Percentiles rank a stretch among this genome's conserved stretches.
phyloP scores from a whole-genome alignment of 164 flowering plant genomes.

The Macadamia integrifolia region DNA sequence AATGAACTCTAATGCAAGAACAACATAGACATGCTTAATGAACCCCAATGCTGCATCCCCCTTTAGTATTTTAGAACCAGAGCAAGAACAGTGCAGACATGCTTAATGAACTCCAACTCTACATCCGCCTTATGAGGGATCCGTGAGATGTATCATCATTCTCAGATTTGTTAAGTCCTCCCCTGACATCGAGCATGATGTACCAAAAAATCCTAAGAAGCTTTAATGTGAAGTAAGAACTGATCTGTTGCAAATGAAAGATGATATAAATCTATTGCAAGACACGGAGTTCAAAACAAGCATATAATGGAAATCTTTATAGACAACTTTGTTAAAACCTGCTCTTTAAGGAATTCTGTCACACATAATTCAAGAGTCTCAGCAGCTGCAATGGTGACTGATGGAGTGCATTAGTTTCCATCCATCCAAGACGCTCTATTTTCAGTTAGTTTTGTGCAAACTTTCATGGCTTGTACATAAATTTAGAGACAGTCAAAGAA shows the following conservation, averaged over 20 bases:
- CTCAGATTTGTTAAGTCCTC: slow-evolving; percentile 29
- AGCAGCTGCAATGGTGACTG: slow-evolving; percentile 70
- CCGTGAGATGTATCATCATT: slow-evolving; percentile 19
- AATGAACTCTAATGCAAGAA: slow-evolving; percentile 31
- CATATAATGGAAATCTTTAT: not conserved
- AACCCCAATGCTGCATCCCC: slow-evolving; percentile 86
- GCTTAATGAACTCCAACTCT: slow-evolving; percentile 88
- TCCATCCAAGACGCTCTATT: slow-evolving; percentile 32
- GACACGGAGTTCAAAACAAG: slow-evolving; percentile 2
- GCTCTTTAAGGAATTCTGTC: slow-evolving; percentile 55
- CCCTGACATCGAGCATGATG: slow-evolving; percentile 44
- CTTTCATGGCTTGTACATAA: slow-evolving; percentile 19
- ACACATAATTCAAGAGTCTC: slow-evolving; percentile 50
- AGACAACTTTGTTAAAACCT: slow-evolving; percentile 33
- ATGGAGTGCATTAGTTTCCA: slow-evolving; percentile 72
- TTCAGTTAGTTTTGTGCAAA: slow-evolving; percentile 57
- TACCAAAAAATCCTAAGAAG: slow-evolving; percentile 65
- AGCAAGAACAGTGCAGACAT: slow-evolving; percentile 81
- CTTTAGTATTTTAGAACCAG: slow-evolving; percentile 27
- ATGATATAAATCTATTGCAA: not conserved
- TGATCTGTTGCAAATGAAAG: slow-evolving; percentile 47
- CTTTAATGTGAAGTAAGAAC: slow-evolving; percentile 71
- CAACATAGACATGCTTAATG: slow-evolving; percentile 88
- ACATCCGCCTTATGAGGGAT: slow-evolving; percentile 36
- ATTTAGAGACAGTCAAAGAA: slow-evolving; percentile 74